A percentile compares a stretch with the other conserved stretches of the same genome.
Evolutionary conservation across 2,329 filamentous ascomycete species (phyloP).

Genomic region (Coniochaeta sp.): DNA sequence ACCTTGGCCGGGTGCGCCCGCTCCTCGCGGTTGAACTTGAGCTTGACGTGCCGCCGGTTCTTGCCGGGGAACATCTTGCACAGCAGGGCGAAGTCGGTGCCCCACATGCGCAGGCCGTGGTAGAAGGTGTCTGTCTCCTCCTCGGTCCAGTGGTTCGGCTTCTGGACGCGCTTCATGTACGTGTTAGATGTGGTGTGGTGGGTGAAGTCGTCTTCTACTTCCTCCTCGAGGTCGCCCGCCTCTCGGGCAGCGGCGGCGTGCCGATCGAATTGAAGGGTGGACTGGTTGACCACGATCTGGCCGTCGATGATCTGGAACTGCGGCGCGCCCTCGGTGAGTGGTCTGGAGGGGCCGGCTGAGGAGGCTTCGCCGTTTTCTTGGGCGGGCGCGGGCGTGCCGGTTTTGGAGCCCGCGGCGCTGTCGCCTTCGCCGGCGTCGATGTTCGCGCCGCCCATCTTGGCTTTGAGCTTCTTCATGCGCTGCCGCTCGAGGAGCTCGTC

Average conservation of each 20-base stretch:
- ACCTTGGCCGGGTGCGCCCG: constrained; percentile 56
- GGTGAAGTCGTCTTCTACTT: constrained; percentile 76
- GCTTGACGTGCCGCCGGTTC: constrained; percentile 67
- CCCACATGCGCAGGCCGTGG: constrained; percentile 66
- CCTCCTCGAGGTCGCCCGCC: constrained; percentile 47
- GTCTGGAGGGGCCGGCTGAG: background rate
- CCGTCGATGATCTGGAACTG: constrained; percentile 63
- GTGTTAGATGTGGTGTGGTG: constrained; percentile 62
- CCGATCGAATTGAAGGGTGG: constrained; percentile 60
- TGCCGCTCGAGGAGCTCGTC: constrained; percentile 65
- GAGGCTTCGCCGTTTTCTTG: constrained; percentile 10
- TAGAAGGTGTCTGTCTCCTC: constrained; percentile 71
- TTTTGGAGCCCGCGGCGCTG: constrained; percentile 11
- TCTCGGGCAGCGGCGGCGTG: constrained; percentile 54
- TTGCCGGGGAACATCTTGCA: constrained; percentile 66
- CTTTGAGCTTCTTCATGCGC: constrained; percentile 30
- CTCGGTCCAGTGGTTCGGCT: constrained; percentile 62
- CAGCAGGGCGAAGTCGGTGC: constrained; percentile 79
- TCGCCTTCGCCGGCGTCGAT: constrained; percentile 10
- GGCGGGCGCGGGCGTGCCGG: background rate
- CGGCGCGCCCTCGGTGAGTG: constrained; percentile 26
- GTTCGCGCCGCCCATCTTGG: constrained; percentile 25
- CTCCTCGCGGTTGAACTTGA: constrained; percentile 79
- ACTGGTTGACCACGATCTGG: constrained; percentile 64
- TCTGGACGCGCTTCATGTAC: constrained; percentile 57